Evolutionary conservation across 2,329 filamentous ascomycete genomes (phyloP), one percentile per base, ranked within the genome.

Genomic region (Neonectria punicea): DNA sequence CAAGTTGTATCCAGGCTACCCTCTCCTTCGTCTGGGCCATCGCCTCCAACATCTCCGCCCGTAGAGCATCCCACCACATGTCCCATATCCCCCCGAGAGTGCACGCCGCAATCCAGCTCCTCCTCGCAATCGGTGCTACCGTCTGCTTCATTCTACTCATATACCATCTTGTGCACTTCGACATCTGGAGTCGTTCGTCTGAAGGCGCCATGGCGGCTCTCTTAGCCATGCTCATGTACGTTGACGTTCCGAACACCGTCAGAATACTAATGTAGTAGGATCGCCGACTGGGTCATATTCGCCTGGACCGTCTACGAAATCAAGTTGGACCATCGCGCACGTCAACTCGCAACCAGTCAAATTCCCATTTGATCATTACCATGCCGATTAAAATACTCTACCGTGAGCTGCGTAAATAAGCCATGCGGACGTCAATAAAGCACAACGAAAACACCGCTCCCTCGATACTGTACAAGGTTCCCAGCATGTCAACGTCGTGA

Each of bases 121-220:
- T 73, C 32, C 53, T 76, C 8, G 72, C 72, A 6, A 36, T 73
- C 2, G 71, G 72, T 6, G 62, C 70, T 7, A 70, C 69, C 4
- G 63, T 59, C 7, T 71, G 73, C 36, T 71, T 75, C 43, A 65
- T 54, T 1, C 49, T 75, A 47, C 54, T 74, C 7, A 58, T 73
- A 1, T 70, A 67, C 20, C 69, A 74, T 22, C 56, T 71, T 46
- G 64, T 67, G 13, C 59, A 51, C 18, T 68, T 67, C 8, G 20
- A 55, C 10, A 57, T 66, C 11, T 72, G 70, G 67, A 69, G 62
- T 25, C 56, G 63, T 9, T 60, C 59, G 9, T 47, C 63, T 0
- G 70, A 72, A 22, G 68, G 65, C 3, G 65, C 58, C 2, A 75
- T 74, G 70, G 68, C 70, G 8, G 71, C 66, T 20, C 67, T 75